phyloP scores from a whole-genome alignment of 2,329 filamentous ascomycete species.

The Pseudopithomyces maydicus region DNA sequence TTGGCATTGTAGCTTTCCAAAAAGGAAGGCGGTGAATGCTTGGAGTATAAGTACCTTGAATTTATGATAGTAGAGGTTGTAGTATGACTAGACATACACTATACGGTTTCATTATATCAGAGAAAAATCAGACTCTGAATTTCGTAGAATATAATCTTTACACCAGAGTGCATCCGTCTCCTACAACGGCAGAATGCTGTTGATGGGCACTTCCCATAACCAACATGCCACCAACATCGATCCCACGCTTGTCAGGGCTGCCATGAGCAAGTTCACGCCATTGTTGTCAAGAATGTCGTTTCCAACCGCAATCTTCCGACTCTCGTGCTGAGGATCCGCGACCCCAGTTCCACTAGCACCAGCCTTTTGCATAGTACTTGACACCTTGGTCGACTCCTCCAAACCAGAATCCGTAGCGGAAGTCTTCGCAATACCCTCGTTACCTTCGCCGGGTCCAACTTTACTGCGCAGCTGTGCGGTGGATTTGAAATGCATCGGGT shows the following conservation, averaged over 20 bases:
- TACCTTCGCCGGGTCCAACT: conserved; percentile 48
- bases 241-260: conserved; percentile 75
- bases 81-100: background rate
- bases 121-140: background rate
- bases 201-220: conserved; percentile 40
- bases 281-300: conserved; percentile 88
- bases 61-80: background rate
- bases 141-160: background rate
- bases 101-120: no score
- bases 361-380: conserved; percentile 40
- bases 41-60: background rate
- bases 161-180: background rate
- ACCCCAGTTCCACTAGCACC: conserved; percentile 28
- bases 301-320: conserved; percentile 65
- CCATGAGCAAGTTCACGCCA: conserved; percentile 93
- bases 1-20: conserved; percentile 6
- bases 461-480: conserved; percentile 40
- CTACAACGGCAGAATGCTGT: conserved; percentile 26
- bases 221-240: conserved; percentile 64
- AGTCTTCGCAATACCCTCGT: conserved; percentile 42
- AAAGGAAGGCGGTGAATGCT: background rate
- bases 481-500: conserved; percentile 36
- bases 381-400: conserved; percentile 24
- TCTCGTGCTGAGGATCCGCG: conserved; percentile 48
- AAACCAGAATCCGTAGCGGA: conserved; percentile 17